Conservation (phyloP, 805 yeast genomes). For the Lachancea sp. region DNA sequence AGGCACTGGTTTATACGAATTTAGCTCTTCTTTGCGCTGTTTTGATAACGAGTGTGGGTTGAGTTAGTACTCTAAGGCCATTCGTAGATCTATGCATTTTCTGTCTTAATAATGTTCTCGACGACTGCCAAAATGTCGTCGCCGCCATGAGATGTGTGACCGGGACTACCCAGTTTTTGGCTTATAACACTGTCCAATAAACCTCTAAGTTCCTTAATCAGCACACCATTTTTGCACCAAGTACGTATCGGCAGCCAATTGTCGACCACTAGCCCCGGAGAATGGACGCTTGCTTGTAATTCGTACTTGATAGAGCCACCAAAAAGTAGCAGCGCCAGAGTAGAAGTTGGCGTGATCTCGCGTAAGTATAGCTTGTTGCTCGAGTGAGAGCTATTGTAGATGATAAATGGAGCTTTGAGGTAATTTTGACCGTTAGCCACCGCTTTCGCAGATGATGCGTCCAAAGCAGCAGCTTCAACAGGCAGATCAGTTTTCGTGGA, state of each 20-base stretch:
- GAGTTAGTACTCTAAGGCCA: no score
- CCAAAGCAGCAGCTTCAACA: constrained; percentile 12
- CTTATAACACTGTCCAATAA: constrained; percentile 64
- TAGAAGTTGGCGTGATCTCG: constrained; percentile 74
- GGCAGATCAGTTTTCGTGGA: constrained; percentile 35
- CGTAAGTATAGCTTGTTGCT: constrained; percentile 66
- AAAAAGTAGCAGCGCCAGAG: constrained; percentile 67
- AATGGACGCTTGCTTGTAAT: constrained; percentile 39
- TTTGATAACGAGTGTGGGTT: no score
- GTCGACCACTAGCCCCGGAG: constrained; percentile 82
- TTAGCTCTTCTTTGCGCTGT: no score
- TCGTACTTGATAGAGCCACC: constrained; percentile 71
- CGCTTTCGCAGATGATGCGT: constrained; percentile 18
- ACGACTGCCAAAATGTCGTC: constrained; percentile 37
- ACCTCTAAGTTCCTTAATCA: constrained; percentile 61
- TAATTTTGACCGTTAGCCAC: constrained; percentile 15
- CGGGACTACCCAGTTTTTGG: constrained; percentile 49
- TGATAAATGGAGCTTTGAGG: constrained; percentile 52
- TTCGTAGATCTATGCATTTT: not conserved
- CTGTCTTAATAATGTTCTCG: constrained; percentile 31
- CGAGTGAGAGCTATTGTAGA: constrained; percentile 51
- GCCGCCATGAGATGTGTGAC: constrained; percentile 26
- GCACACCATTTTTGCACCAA: constrained; percentile 91
- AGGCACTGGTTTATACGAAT: no score
- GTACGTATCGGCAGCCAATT: constrained; percentile 87